Evolutionary conservation across 2,329 filamentous ascomycete species (phyloP), one percentile per base, ranked within the genome.

Genomic region (Microascus cirrosus): DNA sequence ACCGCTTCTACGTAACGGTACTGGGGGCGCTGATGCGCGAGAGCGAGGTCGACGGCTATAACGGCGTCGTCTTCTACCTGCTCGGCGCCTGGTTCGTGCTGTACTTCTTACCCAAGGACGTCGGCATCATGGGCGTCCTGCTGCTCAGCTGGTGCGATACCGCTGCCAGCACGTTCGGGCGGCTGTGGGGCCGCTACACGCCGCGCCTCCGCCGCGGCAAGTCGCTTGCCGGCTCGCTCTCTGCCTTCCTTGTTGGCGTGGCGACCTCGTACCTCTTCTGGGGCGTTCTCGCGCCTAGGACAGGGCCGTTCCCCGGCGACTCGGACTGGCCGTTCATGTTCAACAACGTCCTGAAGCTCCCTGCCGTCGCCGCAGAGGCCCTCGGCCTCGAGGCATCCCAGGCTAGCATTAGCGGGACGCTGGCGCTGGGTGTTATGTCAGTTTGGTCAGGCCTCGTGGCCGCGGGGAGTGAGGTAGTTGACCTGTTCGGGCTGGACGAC

Each of bases 111-210:
- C 90, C 92, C 62, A 99, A 97, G 74, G 94, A 99, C 66, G 82
- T 99, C 25, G 91, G 87, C 8, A 87, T 95, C 54, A 87, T 97
- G 77, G 86, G 88, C 61, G 87, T 97, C 51, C 77, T 99, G 65
- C 81, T 99, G 48, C 82, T 99, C 25, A 95, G 89, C 68, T 99
- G 94, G 94, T 99, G 94, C 73, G 94, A 99, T 70, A 97, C 94
- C 1, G 94, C 94, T 39, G 94, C 94, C 55, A 94, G 88, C 68
- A 99, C 94, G 0, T 92, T 99, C 67, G 94, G 94, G 57, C 83
- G 94, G 58, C 77, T 93, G 15, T 97, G 89, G 74, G 94, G 94
- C 50, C 83, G 87, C 61, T 92, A 96, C 69, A 99, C 94, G 1
- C 89, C 89, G 42, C 82, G 87, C 56, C 81, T 99, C 58, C 84